These are phyloP conservation scores for Eimeria maxima DNA, from an alignment of 169 alveolate genomes.

Conservation along the genomic window DNA sequence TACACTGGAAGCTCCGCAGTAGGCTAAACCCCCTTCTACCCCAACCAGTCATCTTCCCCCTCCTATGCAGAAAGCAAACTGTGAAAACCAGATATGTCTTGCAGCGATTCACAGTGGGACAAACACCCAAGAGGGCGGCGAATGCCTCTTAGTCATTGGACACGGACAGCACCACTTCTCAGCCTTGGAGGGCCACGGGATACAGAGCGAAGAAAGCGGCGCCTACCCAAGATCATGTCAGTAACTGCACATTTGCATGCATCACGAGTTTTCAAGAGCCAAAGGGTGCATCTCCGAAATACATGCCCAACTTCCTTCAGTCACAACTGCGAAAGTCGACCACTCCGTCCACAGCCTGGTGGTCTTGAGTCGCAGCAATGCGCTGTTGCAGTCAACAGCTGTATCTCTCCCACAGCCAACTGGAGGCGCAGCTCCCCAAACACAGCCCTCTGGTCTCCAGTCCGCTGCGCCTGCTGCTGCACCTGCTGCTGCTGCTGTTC, in stretches of 20 bases:
- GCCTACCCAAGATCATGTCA: conserved; percentile 77
- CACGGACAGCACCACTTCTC: conserved; percentile 82
- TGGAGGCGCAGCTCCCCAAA: background rate
- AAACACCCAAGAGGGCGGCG: conserved; percentile 88
- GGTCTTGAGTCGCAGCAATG: background rate
- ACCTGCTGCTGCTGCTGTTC: background rate
- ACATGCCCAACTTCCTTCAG: background rate
- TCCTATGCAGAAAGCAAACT: background rate
- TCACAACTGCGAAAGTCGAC: conserved; percentile 59
- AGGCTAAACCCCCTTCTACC: background rate
- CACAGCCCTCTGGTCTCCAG: background rate
- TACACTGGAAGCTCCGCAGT: conserved; percentile 93
- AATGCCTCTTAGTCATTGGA: conserved; percentile 83
- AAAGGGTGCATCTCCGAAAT: background rate
- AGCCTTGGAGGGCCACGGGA: conserved; percentile 83
- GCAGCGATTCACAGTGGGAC: conserved; percentile 96
- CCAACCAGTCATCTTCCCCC: background rate
- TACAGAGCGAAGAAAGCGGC: conserved; percentile 82
- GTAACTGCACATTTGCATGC: background rate
- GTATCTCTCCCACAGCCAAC: background rate
- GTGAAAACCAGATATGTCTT: conserved; percentile 87
- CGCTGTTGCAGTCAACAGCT: conserved; percentile 22
- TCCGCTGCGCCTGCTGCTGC: conserved; percentile 1
- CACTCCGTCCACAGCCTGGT: conserved; percentile 33
- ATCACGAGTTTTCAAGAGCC: background rate